phyloP scores from a whole-genome alignment of 306 rosid species.

The Luffa acutangula region DNA sequence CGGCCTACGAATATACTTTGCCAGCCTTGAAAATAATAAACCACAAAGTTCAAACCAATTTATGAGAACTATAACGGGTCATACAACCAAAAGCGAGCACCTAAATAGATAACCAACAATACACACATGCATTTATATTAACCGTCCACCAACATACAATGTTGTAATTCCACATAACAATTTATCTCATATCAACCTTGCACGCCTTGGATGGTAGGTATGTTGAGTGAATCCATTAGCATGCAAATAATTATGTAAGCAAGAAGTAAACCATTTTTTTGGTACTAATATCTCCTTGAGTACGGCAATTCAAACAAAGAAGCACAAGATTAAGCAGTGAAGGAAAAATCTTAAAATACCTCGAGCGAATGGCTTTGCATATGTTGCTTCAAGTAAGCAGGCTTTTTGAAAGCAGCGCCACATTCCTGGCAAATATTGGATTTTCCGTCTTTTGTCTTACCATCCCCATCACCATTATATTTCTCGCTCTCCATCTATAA shows the following conservation, averaged over 20 bases:
- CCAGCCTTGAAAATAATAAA: background rate
- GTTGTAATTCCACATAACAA: background rate
- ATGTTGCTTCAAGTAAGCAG: slow-evolving; percentile 65
- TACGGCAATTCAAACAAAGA: background rate
- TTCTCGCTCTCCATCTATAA: slow-evolving; percentile 41
- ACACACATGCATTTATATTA: background rate
- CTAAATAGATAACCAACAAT: background rate
- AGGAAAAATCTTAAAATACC: slow-evolving; percentile 29
- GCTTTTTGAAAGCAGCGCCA: slow-evolving; percentile 61
- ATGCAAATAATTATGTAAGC: background rate
- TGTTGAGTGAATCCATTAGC: too few species aligned
- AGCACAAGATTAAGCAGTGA: background rate
- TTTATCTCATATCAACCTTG: background rate
- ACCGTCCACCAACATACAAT: background rate
- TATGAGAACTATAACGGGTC: background rate
- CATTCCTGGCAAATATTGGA: slow-evolving; percentile 54
- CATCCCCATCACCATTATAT: slow-evolving; percentile 13
- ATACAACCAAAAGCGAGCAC: background rate
- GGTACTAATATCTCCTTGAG: background rate
- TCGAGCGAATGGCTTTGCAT: slow-evolving; percentile 73
- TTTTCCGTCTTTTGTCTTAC: slow-evolving; percentile 6
- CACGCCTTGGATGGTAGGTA: background rate
- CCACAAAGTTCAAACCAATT: background rate
- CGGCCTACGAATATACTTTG: background rate
- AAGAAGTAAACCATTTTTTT: background rate